phyloP scores from a whole-genome alignment of 257 asterid species.

The Solanum pennellii region DNA sequence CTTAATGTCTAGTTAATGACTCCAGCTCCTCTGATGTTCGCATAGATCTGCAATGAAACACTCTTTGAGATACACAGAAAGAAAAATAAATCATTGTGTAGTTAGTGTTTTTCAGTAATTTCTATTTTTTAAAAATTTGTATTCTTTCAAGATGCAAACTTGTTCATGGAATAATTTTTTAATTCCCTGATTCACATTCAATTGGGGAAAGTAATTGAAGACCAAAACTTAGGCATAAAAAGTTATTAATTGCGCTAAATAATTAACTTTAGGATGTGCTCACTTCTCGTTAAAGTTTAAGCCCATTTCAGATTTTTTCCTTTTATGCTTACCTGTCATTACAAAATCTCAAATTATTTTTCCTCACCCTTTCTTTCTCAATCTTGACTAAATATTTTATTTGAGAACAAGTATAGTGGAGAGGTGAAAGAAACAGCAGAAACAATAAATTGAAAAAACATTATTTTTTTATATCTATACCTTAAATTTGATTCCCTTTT shows the following conservation, averaged over 20 bases:
- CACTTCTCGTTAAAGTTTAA: not conserved
- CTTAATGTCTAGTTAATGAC: not conserved
- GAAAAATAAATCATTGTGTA: not conserved
- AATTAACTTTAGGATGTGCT: not conserved
- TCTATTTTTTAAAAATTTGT: too few species aligned
- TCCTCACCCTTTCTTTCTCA: not conserved
- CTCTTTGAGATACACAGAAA: fast-evolving
- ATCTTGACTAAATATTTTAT: not conserved
- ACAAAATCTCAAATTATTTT: not conserved
- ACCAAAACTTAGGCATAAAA: not conserved
- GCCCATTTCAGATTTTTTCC: not conserved
- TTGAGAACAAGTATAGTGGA: not conserved
- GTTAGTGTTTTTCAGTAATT: too few species aligned
- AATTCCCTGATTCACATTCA: too few species aligned
- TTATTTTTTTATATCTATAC: constrained; percentile 12
- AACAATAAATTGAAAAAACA: not conserved
- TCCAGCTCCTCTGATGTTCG: not conserved
- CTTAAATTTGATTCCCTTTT: not conserved
- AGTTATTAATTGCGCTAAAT: not conserved
- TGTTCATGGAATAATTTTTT: too few species aligned
- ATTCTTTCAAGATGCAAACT: too few species aligned
- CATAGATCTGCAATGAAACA: not conserved
- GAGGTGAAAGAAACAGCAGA: not conserved
- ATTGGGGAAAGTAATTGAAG: not conserved
- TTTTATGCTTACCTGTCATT: not conserved